phyloP scores from a whole-genome alignment of 805 yeast species.

The Saturnispora mendoncae region DNA sequence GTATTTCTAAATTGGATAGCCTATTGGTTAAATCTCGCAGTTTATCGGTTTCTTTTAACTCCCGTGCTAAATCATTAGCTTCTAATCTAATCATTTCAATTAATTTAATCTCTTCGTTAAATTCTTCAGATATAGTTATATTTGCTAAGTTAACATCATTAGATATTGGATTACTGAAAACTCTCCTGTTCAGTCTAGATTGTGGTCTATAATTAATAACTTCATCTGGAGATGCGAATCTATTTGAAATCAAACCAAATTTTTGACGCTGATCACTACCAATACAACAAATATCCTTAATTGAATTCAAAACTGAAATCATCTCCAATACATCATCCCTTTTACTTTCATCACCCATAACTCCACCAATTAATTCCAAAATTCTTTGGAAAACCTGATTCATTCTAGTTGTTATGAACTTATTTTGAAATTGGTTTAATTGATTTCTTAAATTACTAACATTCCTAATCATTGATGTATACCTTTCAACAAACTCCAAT shows the following conservation, averaged over 20 bases:
- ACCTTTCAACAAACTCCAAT: constrained; percentile 29
- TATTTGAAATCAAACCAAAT: background rate
- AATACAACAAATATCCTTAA: constrained; percentile 9
- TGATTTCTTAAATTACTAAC: constrained; percentile 36
- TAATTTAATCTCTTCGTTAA: constrained; percentile 10
- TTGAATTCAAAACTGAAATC: constrained; percentile 7
- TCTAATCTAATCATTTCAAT: constrained; percentile 12
- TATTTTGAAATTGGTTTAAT: constrained; percentile 34
- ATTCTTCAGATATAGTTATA: constrained; percentile 1
- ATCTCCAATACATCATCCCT: background rate
- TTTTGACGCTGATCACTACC: constrained; percentile 2
- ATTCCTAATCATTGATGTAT: constrained; percentile 32
- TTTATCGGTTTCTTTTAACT: constrained; percentile 21
- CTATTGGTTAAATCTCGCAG: constrained; percentile 17
- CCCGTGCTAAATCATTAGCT: background rate
- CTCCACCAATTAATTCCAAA: constrained; percentile 29
- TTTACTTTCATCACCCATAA: background rate
- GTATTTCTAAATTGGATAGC: constrained; percentile 12
- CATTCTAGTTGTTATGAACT: constrained; percentile 50
- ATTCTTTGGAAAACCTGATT: constrained; percentile 40
- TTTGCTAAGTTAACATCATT: background rate
- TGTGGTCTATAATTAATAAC: constrained; percentile 1
- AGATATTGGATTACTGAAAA: constrained; percentile 12
- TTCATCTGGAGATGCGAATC: background rate
- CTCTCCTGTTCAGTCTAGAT: constrained; percentile 6